phyloP scores from a whole-genome alignment of 1,139 yeast genomes.

The Yarrowia galli region DNA sequence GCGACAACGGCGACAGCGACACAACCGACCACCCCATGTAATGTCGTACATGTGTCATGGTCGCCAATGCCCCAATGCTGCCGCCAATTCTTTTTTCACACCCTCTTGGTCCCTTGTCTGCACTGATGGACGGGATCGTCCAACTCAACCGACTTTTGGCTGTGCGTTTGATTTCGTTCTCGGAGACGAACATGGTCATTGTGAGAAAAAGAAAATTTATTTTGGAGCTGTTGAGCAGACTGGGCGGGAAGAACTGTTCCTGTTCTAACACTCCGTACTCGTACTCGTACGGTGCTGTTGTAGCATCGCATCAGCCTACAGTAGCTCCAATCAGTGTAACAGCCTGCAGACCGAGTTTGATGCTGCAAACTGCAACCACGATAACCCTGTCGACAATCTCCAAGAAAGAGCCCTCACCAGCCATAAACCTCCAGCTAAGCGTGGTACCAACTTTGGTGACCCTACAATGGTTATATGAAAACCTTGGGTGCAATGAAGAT shows the following conservation, averaged over 20 bases:
- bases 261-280: no score
- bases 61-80: no score
- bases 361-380: not conserved
- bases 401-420: not conserved
- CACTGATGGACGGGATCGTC: constrained; percentile 11
- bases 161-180: not conserved
- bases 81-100: not conserved
- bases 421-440: not conserved
- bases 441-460: not conserved
- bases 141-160: constrained; percentile 6
- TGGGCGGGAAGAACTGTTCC: no score
- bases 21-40: not conserved
- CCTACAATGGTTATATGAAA: constrained; percentile 33
- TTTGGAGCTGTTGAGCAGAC: no score
- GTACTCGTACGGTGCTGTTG: no score
- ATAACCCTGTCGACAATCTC: not conserved
- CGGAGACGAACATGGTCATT: constrained; percentile 4
- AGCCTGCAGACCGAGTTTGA: not conserved
- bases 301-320: no score
- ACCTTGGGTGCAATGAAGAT: constrained; percentile 33
- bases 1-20: not conserved
- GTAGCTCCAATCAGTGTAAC: not conserved
- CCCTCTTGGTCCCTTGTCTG: constrained; percentile 4
- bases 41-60: not conserved
- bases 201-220: constrained; percentile 6